A percentile compares a stretch with the other conserved stretches of the same genome.
Conservation (phyloP, 176 grass and related monocot species). For the Musa acuminata region DNA sequence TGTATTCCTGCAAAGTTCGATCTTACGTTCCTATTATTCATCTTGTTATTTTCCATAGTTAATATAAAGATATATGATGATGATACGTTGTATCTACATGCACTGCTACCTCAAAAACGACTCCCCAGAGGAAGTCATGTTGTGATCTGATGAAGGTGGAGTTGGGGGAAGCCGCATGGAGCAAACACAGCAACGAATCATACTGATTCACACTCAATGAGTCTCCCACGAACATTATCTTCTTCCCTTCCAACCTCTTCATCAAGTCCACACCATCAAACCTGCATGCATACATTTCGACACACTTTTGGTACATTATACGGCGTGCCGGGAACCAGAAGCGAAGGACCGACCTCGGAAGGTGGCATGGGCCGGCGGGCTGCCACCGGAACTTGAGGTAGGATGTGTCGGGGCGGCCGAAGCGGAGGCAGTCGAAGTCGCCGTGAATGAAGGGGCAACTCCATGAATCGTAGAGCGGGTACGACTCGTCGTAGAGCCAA, state of each 20-base stretch:
- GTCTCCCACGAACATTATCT: conserved; percentile 87
- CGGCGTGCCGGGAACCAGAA: not conserved
- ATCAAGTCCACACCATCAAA: conserved; percentile 61
- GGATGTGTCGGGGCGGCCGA: conserved; percentile 39
- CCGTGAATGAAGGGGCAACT: conserved; percentile 65
- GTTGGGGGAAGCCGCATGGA: conserved; percentile 44
- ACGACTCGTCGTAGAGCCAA: conserved; percentile 64
- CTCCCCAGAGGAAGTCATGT: conserved; percentile 25
- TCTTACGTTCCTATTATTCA: not conserved
- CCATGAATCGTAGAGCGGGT: conserved; percentile 63
- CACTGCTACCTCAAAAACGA: conserved; percentile 47
- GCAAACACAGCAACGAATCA: conserved; percentile 70
- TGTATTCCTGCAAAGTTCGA: conserved; percentile 45
- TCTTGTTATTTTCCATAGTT: not conserved
- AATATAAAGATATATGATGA: not conserved
- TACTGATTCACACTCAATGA: conserved; percentile 83
- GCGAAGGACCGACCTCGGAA: conserved; percentile 32
- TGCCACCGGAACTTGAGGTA: conserved; percentile 77
- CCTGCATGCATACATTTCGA: conserved; percentile 5
- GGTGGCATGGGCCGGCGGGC: conserved; percentile 38
- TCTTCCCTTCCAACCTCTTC: conserved; percentile 56
- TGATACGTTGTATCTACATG: not conserved
- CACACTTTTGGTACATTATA: no score
- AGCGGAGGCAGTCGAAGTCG: conserved; percentile 69
- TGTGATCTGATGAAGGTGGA: conserved; percentile 16